These are phyloP conservation scores for Calocera cornea DNA, from an alignment of 768 basidiomycete genomes.

Conservation along the genomic window DNA sequence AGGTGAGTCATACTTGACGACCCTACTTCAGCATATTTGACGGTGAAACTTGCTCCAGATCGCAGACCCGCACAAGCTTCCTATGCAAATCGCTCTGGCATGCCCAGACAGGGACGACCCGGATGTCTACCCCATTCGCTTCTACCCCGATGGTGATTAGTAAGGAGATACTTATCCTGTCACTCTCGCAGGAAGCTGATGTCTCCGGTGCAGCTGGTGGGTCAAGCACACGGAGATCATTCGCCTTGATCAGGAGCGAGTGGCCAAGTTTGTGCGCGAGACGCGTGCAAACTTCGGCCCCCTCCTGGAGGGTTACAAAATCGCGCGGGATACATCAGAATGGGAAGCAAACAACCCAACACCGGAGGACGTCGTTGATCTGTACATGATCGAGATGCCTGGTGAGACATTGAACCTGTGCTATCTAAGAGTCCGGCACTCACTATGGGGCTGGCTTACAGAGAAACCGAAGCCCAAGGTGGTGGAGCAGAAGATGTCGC, in stretches of 20 bases:
- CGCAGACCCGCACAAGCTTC: background rate
- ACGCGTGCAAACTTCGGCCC: background rate
- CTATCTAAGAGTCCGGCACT: background rate
- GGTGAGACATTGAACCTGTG: background rate
- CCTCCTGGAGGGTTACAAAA: background rate
- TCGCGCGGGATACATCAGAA: background rate
- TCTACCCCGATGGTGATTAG: background rate
- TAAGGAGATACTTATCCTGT: background rate
- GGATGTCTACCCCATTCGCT: background rate
- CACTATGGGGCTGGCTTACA: background rate
- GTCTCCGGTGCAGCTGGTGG: background rate
- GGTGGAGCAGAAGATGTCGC: background rate
- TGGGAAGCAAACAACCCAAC: background rate
- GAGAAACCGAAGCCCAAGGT: slow-evolving; percentile 3
- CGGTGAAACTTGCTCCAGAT: background rate
- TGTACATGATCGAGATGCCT: background rate
- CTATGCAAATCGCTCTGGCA: background rate
- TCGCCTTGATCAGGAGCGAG: background rate
- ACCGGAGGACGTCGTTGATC: background rate
- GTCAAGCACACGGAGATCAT: background rate
- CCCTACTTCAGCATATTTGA: background rate
- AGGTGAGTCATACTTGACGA: background rate
- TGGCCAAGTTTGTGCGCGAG: background rate
- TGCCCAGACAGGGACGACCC: background rate
- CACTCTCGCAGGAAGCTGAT: background rate